Evolutionary conservation across 192 early-diverging fungal genomes (phyloP), one percentile per base, ranked within the genome.

Genomic region (Backusella macrospora): DNA sequence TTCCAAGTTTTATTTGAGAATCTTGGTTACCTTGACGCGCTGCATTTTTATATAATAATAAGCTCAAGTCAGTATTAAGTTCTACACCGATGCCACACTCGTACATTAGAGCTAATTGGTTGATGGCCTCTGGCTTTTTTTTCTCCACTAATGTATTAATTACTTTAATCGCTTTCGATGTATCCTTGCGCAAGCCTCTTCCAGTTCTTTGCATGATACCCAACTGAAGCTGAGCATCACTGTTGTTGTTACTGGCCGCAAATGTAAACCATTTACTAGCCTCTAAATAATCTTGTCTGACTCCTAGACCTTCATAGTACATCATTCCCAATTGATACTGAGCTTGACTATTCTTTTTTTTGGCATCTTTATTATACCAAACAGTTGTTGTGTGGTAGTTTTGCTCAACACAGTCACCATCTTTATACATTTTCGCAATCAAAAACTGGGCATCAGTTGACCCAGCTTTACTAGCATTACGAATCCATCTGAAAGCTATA

Each of bases 331-430:
- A 21, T n/a, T 52, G 64, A 43, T 68, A 65, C 49, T 76, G 76
- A 18, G 78, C 84, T 1, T 23, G 46, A 5, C 44, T 26, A 18
- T 73, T 42, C 26, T 75, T 76, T 18, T 5, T 12, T 2, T 74
- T 65, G 8, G 76, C 73, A 26, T 79, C 74, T 39, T 74, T 74
- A 2, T 26, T 67, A 52, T 81, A 82, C 80, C 75, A 85, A 38
- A 75, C 73, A 48, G 1, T 9, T 43, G 42, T 43, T 9, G 42
- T 43, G 42, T 43, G 10, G 5, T 43, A 43, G 42, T 43, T 68
- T 48, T 73, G 46, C 14, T 48, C 14, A 16, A 48, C 14, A 16
- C 1, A 3, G 15, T 15, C 46, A 48, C 14, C 46, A 48, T 13
- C 12, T 48, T 15, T 15, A 15, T 16, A 48, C 12, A 48, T 48